Conservation (phyloP, 805 yeast genomes). For the Ogataea henricii region DNA sequence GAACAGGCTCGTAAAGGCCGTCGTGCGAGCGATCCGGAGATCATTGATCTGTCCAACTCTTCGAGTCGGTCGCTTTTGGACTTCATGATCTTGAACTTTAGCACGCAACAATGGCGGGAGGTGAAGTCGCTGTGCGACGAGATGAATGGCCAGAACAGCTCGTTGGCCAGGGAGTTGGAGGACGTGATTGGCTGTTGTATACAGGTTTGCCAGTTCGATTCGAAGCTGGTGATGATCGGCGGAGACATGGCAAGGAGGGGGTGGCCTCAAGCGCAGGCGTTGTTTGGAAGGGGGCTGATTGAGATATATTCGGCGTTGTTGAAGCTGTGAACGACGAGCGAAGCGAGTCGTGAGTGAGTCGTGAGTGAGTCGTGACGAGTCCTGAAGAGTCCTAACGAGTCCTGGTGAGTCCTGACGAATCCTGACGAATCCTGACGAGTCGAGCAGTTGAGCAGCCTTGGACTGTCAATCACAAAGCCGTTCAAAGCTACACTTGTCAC, state of each 20-base stretch:
- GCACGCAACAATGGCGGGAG: conserved; percentile 25
- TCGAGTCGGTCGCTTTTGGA: conserved; percentile 1
- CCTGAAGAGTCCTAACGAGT: no score
- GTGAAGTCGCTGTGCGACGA: conserved; percentile 13
- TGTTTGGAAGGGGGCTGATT: conserved; percentile 16
- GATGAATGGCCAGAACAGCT: neutral
- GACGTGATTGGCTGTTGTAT: conserved; percentile 10
- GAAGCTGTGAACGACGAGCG: conserved; percentile 15
- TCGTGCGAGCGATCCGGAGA: conserved; percentile 4
- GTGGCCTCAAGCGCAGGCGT: conserved; percentile 2
- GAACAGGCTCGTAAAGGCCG: neutral
- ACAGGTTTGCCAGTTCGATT: conserved; percentile 21
- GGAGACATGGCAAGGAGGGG: conserved; percentile 22
- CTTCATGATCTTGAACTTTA: conserved; percentile 22
- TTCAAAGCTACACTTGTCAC: no score
- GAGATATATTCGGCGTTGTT: conserved; percentile 25
- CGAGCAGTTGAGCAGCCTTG: no score
- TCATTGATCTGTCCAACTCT: neutral
- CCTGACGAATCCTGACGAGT: no score
- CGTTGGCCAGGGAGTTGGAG: neutral
- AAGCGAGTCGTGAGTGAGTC: no score
- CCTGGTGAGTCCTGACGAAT: no score
- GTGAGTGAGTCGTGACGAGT: no score
- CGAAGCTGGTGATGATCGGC: conserved; percentile 24
- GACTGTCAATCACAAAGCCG: no score